Evolutionary conservation across 2,329 filamentous ascomycete genomes (phyloP).

Genomic region (Rachicladosporium sp.): DNA sequence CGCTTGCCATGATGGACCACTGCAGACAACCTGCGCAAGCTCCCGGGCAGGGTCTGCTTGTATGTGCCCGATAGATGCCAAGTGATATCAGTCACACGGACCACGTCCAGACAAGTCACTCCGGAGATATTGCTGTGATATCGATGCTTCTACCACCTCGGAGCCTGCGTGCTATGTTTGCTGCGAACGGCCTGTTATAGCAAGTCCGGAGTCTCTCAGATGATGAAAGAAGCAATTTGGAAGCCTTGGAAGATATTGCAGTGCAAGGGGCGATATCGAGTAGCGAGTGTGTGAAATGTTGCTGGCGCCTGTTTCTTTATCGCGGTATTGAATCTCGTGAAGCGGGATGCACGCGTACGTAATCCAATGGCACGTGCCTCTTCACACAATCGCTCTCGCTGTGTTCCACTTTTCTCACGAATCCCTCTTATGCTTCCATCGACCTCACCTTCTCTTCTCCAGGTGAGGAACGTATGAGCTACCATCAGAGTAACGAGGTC

Average conservation of each 20-base stretch:
- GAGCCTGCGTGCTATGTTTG: background rate
- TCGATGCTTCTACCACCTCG: too few species aligned
- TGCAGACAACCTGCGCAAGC: background rate
- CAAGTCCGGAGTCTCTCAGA: too few species aligned
- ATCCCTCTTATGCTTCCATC: background rate
- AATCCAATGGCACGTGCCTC: too few species aligned
- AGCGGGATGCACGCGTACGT: too few species aligned
- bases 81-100: too few species aligned
- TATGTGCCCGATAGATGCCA: too few species aligned
- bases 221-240: too few species aligned
- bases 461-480: too few species aligned
- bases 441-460: background rate
- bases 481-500: background rate
- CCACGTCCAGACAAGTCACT: too few species aligned
- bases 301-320: conserved; percentile 1
- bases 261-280: too few species aligned
- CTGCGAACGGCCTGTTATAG: background rate
- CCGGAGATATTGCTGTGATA: too few species aligned
- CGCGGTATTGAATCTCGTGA: conserved; percentile 1
- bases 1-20: conserved; percentile 13
- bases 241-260: background rate
- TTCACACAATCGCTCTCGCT: background rate
- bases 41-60: too few species aligned
- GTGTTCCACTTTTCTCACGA: background rate
- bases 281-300: background rate